These are phyloP conservation scores for Cyclostephanos tholiformis DNA, from an alignment of 108 stramenopile genomes.

Conservation along the genomic window DNA sequence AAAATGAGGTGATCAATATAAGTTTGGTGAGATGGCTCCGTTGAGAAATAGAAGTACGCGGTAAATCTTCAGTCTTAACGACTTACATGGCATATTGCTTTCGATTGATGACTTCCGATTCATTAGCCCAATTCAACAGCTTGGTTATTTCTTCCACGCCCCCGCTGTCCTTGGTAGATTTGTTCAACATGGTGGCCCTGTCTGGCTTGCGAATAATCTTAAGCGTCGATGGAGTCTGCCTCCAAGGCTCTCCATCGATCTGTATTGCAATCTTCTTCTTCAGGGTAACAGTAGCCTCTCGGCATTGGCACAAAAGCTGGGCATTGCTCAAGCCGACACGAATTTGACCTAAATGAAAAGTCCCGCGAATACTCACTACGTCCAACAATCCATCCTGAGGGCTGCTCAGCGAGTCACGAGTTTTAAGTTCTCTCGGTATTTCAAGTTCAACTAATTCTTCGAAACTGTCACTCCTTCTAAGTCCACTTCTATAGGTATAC, in stretches of 20 bases:
- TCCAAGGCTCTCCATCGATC: constrained; percentile 92
- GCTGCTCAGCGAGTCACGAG: constrained; percentile 72
- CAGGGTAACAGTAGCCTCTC: constrained; percentile 66
- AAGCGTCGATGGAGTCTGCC: constrained; percentile 65
- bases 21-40: background rate
- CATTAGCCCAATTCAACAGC: constrained; percentile 80
- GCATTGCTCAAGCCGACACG: constrained; percentile 85
- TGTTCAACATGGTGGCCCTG: constrained; percentile 75
- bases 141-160: constrained; percentile 84
- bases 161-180: constrained; percentile 64
- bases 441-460: constrained; percentile 60
- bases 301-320: constrained; percentile 78
- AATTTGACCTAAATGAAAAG: constrained; percentile 89
- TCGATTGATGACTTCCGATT: constrained; percentile 58
- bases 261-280: constrained; percentile 81
- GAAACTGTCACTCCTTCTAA: constrained; percentile 56
- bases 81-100: background rate
- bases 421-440: constrained; percentile 51
- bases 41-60: background rate
- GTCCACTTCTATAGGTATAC: constrained; percentile 17
- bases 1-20: background rate
- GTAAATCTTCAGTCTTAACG: background rate
- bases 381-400: constrained; percentile 89
- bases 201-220: constrained; percentile 65
- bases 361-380: constrained; percentile 80